phyloP scores from a whole-genome alignment of 2,329 filamentous ascomycete genomes.

The Talaromyces sp. region DNA sequence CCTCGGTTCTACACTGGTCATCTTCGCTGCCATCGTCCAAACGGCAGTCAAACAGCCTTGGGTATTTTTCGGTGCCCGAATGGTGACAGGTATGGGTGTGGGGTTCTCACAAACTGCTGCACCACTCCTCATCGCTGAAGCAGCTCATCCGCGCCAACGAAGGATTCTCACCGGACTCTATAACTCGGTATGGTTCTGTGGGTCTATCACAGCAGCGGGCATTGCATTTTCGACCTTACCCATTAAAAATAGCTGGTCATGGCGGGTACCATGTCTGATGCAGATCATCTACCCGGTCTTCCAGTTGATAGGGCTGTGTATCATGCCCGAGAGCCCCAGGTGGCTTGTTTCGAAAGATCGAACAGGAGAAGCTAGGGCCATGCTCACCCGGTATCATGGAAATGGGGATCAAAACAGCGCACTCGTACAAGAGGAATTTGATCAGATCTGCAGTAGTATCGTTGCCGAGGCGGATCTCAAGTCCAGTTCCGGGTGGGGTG shows the following conservation, averaged over 20 bases:
- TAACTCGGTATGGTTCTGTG: conserved; percentile 32
- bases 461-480: conserved; percentile 17
- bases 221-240: conserved; percentile 22
- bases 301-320: conserved; percentile 54
- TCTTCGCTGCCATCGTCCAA: conserved; percentile 30
- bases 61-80: conserved; percentile 32
- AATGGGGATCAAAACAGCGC: conserved; percentile 43
- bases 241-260: conserved; percentile 42
- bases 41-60: conserved; percentile 22
- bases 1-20: conserved; percentile 39
- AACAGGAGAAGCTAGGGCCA: conserved; percentile 58
- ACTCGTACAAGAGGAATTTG: conserved; percentile 27
- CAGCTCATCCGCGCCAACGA: conserved; percentile 32
- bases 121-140: conserved; percentile 34
- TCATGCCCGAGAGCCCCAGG: conserved; percentile 65
- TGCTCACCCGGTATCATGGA: conserved; percentile 63
- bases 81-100: conserved; percentile 42
- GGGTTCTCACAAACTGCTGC: conserved; percentile 35
- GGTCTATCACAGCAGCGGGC: conserved; percentile 22
- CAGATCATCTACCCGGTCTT: conserved; percentile 52
- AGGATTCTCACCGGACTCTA: conserved; percentile 34
- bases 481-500: conserved; percentile 18
- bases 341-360: conserved; percentile 64
- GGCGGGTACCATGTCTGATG: conserved; percentile 63
- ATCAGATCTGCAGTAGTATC: conserved; percentile 29